Evolutionary conservation across 2,329 filamentous ascomycete species (phyloP), one percentile per base, ranked within the genome.

Genomic region (Arthrobotrys sinensis): DNA sequence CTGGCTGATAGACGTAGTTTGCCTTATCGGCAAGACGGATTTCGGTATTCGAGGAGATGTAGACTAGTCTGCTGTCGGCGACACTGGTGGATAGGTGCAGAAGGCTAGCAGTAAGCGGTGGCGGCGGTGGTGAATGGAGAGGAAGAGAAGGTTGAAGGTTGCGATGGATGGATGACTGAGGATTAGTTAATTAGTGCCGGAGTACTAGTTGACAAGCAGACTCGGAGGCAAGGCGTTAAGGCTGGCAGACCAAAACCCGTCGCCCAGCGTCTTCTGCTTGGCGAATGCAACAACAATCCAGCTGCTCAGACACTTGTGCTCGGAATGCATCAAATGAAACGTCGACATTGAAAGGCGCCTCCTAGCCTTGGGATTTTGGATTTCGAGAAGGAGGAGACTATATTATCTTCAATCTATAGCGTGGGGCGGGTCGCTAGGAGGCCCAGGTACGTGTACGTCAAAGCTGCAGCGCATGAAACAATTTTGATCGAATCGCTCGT

Each of bases 1-100:
- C 62, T 62, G 62, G 70, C 63, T 46, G 70, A 43, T 46, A 50
- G 46, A 66, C 46, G 63, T 36, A 32, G n/a, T 32, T 60, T 53
- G 7, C 12, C 43, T 38, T 70, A 45, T 62, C 45, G n/a, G 48
- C 46, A n/a, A 24, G 36, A 34, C 34, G 14, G 21, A 43, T 68
- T 34, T 55, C 21, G n/a, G 11, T 60, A 6, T n/a, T 21, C 21
- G 16, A 24, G 11, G 21, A 14, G 19, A 28, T 43, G 3, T 5
- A 10, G 40, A 19, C 36, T 43, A 36, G 21, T 21, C 24, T 14
- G 11, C 14, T 48, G 7, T 64, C 7, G 60, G 55, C 55, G 55
- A 60, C 55, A 28, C 16, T n/a, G 11, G 14, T 8, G 36, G 55
- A 8, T 4, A 14, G 12, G 32, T 32, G 16, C n/a, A 19, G 11